Conservation (phyloP, 2,329 filamentous ascomycete genomes). For the Rutstroemia sydowiana region DNA sequence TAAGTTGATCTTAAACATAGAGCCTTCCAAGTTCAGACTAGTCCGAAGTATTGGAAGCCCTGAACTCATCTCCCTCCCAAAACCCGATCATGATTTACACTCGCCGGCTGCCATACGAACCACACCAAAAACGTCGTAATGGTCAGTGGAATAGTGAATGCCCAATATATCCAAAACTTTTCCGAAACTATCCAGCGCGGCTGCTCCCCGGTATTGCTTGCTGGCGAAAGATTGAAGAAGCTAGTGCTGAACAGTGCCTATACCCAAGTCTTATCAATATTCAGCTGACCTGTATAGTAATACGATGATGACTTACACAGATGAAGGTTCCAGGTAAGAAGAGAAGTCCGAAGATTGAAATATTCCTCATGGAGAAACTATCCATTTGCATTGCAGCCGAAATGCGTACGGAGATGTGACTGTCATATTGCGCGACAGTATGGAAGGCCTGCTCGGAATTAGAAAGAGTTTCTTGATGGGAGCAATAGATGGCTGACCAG, state of each 20-base stretch:
- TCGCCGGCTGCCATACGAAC: background rate
- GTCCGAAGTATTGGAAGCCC: background rate
- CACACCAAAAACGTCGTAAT: background rate
- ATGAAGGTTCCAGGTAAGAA: constrained; percentile 18
- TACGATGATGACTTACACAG: constrained; percentile 10
- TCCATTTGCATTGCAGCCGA: constrained; percentile 7
- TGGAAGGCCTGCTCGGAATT: background rate
- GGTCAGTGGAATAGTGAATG: constrained; percentile 1
- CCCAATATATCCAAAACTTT: constrained; percentile 6
- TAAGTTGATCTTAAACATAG: no score
- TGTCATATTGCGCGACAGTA: constrained; percentile 2
- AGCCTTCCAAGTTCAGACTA: no score
- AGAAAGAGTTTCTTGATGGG: background rate
- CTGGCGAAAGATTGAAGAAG: constrained; percentile 4
- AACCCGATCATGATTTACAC: background rate
- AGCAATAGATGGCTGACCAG: background rate
- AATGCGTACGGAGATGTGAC: background rate
- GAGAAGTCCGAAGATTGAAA: constrained; percentile 14
- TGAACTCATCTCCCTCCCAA: background rate
- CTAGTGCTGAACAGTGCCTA: constrained; percentile 4
- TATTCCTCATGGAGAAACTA: constrained; percentile 15
- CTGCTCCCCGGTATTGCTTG: background rate
- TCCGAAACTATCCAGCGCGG: constrained; percentile 1
- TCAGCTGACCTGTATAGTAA: background rate
- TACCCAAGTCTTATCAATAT: background rate